Conservation (phyloP, 2,329 filamentous ascomycete species). For the Chaetomium sp. region DNA sequence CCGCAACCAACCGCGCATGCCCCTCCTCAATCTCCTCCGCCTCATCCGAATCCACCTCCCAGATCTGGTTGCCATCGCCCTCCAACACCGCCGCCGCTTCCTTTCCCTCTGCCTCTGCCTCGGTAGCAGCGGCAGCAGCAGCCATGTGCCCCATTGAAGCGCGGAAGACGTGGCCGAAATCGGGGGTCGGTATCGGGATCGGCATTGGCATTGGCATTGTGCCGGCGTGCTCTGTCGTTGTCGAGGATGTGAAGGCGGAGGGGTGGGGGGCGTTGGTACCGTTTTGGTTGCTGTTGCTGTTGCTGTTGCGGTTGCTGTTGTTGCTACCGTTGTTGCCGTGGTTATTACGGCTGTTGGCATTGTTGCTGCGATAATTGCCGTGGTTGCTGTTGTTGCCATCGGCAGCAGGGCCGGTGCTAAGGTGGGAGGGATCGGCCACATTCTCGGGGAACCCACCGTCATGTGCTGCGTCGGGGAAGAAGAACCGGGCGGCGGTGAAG, state of each 20-base stretch:
- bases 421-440: neutral
- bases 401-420: neutral
- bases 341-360: too few relatives aligned
- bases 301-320: neutral
- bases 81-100: neutral
- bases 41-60: slow-evolving; percentile 27
- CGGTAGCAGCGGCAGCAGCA: too few relatives aligned
- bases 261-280: neutral
- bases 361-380: too few relatives aligned
- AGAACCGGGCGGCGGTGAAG: neutral
- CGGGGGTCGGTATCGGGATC: too few relatives aligned
- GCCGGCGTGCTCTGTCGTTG: neutral
- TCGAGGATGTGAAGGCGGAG: neutral
- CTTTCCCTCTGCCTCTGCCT: too few relatives aligned
- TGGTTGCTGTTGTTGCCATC: too few relatives aligned
- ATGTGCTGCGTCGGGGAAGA: slow-evolving; percentile 5
- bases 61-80: slow-evolving; percentile 1
- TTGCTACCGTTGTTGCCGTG: neutral
- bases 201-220: neutral
- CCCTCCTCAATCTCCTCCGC: slow-evolving; percentile 22
- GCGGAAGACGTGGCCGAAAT: neutral
- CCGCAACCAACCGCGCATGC: neutral
- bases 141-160: neutral
- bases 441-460: too few relatives aligned
- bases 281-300: too few relatives aligned